A percentile compares a stretch with the other conserved stretches of the same genome.
Conservation (phyloP, 169 alveolate genomes). For the Plasmodium inui region DNA sequence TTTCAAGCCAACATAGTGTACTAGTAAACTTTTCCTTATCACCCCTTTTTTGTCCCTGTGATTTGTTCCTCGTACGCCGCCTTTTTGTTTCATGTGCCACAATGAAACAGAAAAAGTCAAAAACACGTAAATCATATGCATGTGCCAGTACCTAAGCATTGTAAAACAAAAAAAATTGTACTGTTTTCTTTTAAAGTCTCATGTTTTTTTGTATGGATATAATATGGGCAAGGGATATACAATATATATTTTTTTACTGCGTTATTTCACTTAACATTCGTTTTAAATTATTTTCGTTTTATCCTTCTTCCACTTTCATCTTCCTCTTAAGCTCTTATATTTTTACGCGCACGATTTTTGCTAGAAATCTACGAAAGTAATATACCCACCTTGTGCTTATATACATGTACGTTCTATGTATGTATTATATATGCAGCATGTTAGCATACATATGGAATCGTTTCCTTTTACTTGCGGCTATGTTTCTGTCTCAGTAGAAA, state of each 20-base stretch:
- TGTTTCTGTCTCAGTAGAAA: constrained; percentile 37
- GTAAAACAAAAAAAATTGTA: not conserved
- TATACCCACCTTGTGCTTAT: not conserved
- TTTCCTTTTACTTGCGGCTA: not conserved
- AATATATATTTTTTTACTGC: not conserved
- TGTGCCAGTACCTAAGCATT: not conserved
- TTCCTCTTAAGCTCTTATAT: not conserved
- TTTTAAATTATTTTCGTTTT: not conserved
- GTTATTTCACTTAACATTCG: not conserved
- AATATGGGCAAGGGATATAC: not conserved
- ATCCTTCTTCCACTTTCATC: not conserved
- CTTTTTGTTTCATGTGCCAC: not conserved
- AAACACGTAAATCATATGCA: not conserved
- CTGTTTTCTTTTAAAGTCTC: not conserved
- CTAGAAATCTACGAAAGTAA: not conserved
- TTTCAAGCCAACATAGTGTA: not conserved
- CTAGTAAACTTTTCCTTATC: not conserved
- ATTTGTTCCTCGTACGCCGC: not conserved
- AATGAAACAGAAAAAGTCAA: not conserved
- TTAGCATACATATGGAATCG: not conserved
- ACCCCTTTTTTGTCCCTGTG: not conserved
- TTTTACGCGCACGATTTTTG: not conserved
- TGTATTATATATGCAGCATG: not conserved
- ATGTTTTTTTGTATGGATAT: not conserved
- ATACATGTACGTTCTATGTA: not conserved